Conservation (phyloP, 768 basidiomycete species). For the Lactarius vividus region DNA sequence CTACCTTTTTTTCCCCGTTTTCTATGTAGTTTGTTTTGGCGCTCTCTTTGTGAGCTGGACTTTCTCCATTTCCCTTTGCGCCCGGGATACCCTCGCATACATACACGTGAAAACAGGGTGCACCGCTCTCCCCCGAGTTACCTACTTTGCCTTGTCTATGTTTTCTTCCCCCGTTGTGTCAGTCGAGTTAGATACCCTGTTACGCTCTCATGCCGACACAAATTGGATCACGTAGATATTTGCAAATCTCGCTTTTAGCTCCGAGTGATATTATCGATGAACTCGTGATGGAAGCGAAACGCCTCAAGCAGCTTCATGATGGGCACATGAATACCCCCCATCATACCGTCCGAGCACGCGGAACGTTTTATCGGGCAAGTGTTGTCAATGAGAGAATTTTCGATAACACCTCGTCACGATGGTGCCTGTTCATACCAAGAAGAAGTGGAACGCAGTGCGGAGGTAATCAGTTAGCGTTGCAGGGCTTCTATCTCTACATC, state of each 20-base stretch:
- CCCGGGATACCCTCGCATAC: not conserved
- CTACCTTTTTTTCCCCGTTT: not conserved
- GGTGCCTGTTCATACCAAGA: not conserved
- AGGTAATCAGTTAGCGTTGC: slow-evolving; percentile 11
- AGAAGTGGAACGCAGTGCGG: not conserved
- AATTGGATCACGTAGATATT: not conserved
- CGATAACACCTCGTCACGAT: not conserved
- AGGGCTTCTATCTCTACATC: slow-evolving; percentile 20
- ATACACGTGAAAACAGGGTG: not conserved
- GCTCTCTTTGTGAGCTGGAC: not conserved
- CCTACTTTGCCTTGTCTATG: not conserved
- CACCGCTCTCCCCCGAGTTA: not conserved
- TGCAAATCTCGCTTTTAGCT: not conserved
- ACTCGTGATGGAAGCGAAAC: not conserved
- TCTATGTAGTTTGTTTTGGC: not conserved
- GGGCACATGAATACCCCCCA: too few relatives aligned
- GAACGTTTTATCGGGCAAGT: not conserved
- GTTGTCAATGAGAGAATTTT: not conserved
- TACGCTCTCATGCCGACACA: not conserved
- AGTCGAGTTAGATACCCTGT: not conserved
- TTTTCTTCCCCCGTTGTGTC: not conserved
- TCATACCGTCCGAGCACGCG: too few relatives aligned
- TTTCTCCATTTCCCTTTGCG: not conserved
- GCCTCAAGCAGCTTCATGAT: too few relatives aligned
- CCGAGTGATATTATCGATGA: not conserved